These are phyloP conservation scores for Hypoxylon sp. DNA, from an alignment of 2,329 filamentous ascomycete genomes.

Conservation along the genomic window DNA sequence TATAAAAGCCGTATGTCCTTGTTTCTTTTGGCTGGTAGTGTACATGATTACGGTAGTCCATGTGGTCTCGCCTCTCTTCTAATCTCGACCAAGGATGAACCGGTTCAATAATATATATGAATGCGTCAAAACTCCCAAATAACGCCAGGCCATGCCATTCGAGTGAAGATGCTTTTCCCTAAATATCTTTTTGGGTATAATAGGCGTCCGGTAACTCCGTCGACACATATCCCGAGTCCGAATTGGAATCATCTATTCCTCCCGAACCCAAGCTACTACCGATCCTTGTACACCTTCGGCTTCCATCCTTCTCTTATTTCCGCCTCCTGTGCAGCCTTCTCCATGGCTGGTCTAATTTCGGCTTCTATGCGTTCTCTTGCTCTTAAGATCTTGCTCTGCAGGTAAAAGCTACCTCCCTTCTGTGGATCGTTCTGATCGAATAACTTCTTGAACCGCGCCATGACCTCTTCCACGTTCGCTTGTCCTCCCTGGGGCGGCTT, in stretches of 20 bases:
- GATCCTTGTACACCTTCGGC: slow-evolving; percentile 93
- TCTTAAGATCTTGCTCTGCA: slow-evolving; percentile 95
- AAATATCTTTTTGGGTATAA: slow-evolving; percentile 23
- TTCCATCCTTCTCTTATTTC: slow-evolving; percentile 90
- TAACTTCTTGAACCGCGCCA: slow-evolving; percentile 90
- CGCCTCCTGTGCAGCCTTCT: slow-evolving; percentile 79
- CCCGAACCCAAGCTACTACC: slow-evolving; percentile 59
- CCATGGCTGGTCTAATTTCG: slow-evolving; percentile 80
- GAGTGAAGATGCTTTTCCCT: slow-evolving; percentile 66
- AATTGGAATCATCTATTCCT: slow-evolving; percentile 5
- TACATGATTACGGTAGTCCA: slow-evolving; percentile 50
- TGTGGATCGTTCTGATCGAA: slow-evolving; percentile 96
- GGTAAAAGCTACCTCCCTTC: slow-evolving; percentile 97
- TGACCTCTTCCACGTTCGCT: slow-evolving; percentile 82
- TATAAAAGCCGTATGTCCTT: too few species aligned
- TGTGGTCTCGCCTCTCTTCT: slow-evolving; percentile 28
- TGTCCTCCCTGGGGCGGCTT: slow-evolving; percentile 85
- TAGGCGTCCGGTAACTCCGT: slow-evolving; percentile 5
- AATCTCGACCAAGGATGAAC: slow-evolving; percentile 20
- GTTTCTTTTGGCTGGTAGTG: slow-evolving; percentile 20
- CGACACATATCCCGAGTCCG: slow-evolving; percentile 29
- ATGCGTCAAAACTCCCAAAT: slow-evolving; percentile 44
- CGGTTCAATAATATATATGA: slow-evolving; percentile 19
- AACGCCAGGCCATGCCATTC: slow-evolving; percentile 68
- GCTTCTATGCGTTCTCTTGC: slow-evolving; percentile 93